Conservation (phyloP, 1,139 yeast genomes). For the Suhomyces atakaporum region DNA sequence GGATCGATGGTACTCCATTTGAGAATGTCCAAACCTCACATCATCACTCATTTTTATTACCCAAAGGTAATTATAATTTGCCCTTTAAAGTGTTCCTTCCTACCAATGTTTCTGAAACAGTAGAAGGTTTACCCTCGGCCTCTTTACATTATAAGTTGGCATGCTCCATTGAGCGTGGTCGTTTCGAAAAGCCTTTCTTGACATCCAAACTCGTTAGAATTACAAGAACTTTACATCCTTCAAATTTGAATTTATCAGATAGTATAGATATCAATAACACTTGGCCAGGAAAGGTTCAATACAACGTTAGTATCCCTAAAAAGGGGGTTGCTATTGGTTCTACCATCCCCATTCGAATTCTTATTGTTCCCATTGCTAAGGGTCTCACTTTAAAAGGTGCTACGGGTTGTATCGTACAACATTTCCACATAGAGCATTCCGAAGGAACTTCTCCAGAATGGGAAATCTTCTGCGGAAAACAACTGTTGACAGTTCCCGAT, state of each 20-base stretch:
- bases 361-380: slow-evolving; percentile 62
- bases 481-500: slow-evolving; percentile 29
- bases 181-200: slow-evolving; percentile 45
- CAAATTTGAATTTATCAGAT: slow-evolving; percentile 52
- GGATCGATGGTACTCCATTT: slow-evolving; percentile 50
- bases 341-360: slow-evolving; percentile 49
- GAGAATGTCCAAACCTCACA: slow-evolving; percentile 24
- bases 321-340: slow-evolving; percentile 66
- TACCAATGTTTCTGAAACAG: slow-evolving; percentile 61
- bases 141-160: slow-evolving; percentile 57
- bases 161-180: slow-evolving; percentile 56
- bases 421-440: slow-evolving; percentile 40
- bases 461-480: slow-evolving; percentile 41
- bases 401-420: slow-evolving; percentile 54
- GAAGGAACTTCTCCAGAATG: slow-evolving; percentile 46
- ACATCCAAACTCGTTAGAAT: slow-evolving; percentile 38
- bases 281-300: slow-evolving; percentile 68
- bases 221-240: slow-evolving; percentile 54
- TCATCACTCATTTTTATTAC: slow-evolving; percentile 48
- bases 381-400: slow-evolving; percentile 54
- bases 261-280: slow-evolving; percentile 60
- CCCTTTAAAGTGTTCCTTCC: slow-evolving; percentile 64
- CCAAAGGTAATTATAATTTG: slow-evolving; percentile 65
- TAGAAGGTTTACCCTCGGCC: slow-evolving; percentile 63
- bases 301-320: slow-evolving; percentile 56